These are phyloP conservation scores for Phytophthora kernoviae DNA, from an alignment of 352 stramenopile genomes.

Conservation along the genomic window DNA sequence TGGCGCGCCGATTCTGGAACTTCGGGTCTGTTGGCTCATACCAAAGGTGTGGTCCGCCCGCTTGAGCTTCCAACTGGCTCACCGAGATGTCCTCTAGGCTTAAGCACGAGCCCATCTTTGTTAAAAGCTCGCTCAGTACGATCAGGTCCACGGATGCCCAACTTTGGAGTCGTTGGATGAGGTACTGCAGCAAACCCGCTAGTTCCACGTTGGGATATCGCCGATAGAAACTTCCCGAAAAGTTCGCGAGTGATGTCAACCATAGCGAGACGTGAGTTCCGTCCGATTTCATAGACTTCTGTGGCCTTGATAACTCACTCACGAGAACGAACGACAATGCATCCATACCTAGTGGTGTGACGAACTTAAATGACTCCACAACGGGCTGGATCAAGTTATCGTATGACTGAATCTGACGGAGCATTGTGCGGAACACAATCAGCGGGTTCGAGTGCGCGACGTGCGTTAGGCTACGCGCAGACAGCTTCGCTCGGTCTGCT, in stretches of 20 bases:
- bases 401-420: conserved; percentile 97
- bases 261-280: conserved; percentile 94
- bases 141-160: conserved; percentile 87
- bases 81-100: conserved; percentile 87
- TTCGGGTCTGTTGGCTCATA: conserved; percentile 81
- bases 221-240: conserved; percentile 94
- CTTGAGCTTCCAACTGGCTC: conserved; percentile 83
- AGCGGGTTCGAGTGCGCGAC: conserved; percentile 93
- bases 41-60: conserved; percentile 79
- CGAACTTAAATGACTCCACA: conserved; percentile 95
- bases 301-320: conserved; percentile 85
- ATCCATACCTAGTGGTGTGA: conserved; percentile 94
- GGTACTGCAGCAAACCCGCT: conserved; percentile 89
- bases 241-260: conserved; percentile 93
- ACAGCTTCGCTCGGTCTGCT: conserved; percentile 80
- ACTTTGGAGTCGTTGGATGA: conserved; percentile 88
- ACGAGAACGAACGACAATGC: conserved; percentile 94
- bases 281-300: conserved; percentile 86
- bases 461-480: conserved; percentile 80
- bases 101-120: conserved; percentile 88
- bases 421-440: conserved; percentile 94
- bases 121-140: conserved; percentile 88
- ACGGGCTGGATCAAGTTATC: conserved; percentile 97
- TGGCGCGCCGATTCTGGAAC: conserved; percentile 82
- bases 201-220: conserved; percentile 94